Evolutionary conservation across 2,329 filamentous ascomycete genomes (phyloP).

Genomic region (Botrytis deweyae): DNA sequence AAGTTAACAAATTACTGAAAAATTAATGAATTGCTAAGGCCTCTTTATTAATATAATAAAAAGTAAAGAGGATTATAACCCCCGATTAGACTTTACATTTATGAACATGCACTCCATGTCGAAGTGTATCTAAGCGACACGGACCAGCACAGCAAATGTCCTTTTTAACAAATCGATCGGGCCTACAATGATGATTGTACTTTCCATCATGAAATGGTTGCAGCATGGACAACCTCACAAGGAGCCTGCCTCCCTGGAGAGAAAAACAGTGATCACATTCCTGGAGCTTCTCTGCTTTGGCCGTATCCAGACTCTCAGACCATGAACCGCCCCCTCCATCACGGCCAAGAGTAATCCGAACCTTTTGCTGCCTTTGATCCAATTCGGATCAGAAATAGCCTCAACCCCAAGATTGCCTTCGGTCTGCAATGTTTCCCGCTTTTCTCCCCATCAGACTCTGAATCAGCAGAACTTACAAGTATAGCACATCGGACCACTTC

Average conservation of each 20-base stretch:
- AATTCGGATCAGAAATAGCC: background rate
- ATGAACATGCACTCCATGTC: background rate
- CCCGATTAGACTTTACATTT: background rate
- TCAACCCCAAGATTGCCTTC: background rate
- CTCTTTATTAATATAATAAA: too few relatives aligned
- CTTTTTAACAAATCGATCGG: background rate
- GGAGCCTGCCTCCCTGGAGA: background rate
- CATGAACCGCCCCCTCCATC: background rate
- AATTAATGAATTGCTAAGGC: too few relatives aligned
- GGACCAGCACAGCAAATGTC: background rate
- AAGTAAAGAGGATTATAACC: accelerated
- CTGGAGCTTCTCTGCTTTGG: background rate
- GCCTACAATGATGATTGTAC: background rate
- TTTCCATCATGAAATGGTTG: background rate
- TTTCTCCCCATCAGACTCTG: background rate
- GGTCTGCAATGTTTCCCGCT: background rate
- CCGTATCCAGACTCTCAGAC: background rate
- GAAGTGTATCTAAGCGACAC: background rate
- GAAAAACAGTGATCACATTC: background rate
- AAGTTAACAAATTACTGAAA: too few relatives aligned
- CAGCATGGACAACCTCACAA: background rate
- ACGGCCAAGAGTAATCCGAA: background rate
- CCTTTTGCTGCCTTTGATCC: background rate
- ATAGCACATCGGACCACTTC: background rate
- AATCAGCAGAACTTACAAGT: background rate